These are phyloP conservation scores for Hemerocallis citrina DNA, from an alignment of 106 monocot genomes.

Conservation along the genomic window DNA sequence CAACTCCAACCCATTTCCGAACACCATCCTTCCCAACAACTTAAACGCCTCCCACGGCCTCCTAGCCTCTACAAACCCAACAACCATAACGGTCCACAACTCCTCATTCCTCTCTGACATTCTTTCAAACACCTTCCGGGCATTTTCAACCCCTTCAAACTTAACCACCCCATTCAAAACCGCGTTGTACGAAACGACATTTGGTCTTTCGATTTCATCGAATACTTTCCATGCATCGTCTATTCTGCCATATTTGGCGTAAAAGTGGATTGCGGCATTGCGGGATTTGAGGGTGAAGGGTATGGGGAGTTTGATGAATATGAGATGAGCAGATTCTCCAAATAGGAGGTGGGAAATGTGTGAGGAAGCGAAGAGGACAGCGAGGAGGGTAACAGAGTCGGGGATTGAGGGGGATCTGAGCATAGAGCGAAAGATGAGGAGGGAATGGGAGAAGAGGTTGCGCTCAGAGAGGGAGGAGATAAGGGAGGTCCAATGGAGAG, in stretches of 20 bases:
- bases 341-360: conserved; percentile 20
- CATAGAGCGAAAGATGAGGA: conserved; percentile 33
- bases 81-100: conserved; percentile 47
- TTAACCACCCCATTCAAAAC: conserved; percentile 31
- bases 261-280: conserved; percentile 47
- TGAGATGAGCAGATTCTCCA: conserved; percentile 28
- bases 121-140: conserved; percentile 31
- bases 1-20: conserved; percentile 1
- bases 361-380: conserved; percentile 33
- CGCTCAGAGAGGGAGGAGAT: conserved; percentile 11
- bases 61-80: conserved; percentile 38
- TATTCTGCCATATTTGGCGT: conserved; percentile 39
- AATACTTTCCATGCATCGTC: conserved; percentile 38
- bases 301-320: conserved; percentile 14
- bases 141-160: conserved; percentile 40
- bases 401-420: conserved; percentile 17
- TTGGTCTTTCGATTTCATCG: conserved; percentile 28
- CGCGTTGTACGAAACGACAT: conserved; percentile 49
- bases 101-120: conserved; percentile 49
- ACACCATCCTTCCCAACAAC: conserved; percentile 29
- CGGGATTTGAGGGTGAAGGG: conserved; percentile 12
- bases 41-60: conserved; percentile 38
- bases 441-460: conserved; percentile 27
- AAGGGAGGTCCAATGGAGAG: conserved; percentile 19
- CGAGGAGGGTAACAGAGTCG: conserved; percentile 37